These are phyloP conservation scores for Neoscytalidium dimidiatum DNA, from an alignment of 2,329 filamentous ascomycete species.

Conservation along the genomic window DNA sequence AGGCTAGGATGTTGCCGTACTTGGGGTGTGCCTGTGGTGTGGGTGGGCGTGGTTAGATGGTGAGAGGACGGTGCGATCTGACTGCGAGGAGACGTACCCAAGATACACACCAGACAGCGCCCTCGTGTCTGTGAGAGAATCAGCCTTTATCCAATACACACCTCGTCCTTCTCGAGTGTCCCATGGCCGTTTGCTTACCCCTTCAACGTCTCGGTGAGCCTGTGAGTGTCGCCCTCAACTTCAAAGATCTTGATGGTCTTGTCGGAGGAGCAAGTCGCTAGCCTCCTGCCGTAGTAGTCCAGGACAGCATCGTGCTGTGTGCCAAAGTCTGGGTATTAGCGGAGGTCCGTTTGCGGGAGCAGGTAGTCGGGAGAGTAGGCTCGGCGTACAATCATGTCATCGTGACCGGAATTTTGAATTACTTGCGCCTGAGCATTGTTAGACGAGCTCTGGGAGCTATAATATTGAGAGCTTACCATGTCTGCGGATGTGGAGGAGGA, in stretches of 20 bases:
- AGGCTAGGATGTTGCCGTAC: slow-evolving; percentile 96
- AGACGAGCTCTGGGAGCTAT: slow-evolving; percentile 3
- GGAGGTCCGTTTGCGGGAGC: slow-evolving; percentile 15
- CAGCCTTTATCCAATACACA: neutral
- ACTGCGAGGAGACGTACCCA: slow-evolving; percentile 60
- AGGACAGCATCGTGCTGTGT: slow-evolving; percentile 88
- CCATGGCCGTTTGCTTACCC: slow-evolving; percentile 60
- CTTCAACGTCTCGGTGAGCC: slow-evolving; percentile 88
- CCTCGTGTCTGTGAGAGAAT: slow-evolving; percentile 73
- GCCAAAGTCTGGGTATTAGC: neutral
- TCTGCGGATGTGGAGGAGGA: slow-evolving; percentile 7
- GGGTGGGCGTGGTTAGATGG: neutral
- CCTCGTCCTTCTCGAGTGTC: neutral
- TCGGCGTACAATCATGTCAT: slow-evolving; percentile 97
- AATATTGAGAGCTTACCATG: slow-evolving; percentile 20
- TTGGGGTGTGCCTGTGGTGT: slow-evolving; percentile 77
- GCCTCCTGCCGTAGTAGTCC: slow-evolving; percentile 94
- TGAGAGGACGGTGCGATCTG: neutral
- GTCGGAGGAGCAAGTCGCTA: slow-evolving; percentile 97
- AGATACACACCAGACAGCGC: slow-evolving; percentile 94
- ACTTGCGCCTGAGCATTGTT: slow-evolving; percentile 64
- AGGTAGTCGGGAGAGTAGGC: slow-evolving; percentile 18
- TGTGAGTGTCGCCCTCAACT: slow-evolving; percentile 89
- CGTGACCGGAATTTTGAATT: slow-evolving; percentile 84
- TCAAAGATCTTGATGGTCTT: slow-evolving; percentile 99